Conservation (phyloP, 2,329 filamentous ascomycete genomes). For the Trichoderma breve region DNA sequence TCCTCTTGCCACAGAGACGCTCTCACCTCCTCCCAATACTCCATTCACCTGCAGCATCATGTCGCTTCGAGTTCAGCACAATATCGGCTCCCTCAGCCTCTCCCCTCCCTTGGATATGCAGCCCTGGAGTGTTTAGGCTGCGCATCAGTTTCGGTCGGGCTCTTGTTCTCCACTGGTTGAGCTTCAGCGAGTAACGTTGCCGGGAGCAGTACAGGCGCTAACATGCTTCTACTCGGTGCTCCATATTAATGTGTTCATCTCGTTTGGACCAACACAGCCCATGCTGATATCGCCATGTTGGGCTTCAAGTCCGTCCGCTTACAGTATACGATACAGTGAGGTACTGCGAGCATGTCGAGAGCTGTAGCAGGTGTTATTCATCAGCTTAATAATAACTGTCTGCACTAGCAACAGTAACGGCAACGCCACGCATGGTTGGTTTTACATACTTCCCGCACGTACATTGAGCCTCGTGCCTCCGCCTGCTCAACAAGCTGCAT, state of each 20-base stretch:
- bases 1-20: not conserved
- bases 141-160: constrained; percentile 14
- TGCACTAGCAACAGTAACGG: not conserved
- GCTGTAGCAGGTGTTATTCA: not conserved
- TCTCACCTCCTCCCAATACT: not conserved
- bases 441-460: not conserved
- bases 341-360: not conserved
- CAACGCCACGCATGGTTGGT: not conserved
- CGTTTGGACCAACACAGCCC: not conserved
- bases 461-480: not conserved
- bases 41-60: not conserved
- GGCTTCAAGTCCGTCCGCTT: not conserved
- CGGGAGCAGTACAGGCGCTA: not conserved
- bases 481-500: not conserved
- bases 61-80: constrained; percentile 1
- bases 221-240: not conserved
- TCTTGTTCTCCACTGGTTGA: not conserved
- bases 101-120: not conserved
- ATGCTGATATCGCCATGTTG: not conserved
- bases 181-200: constrained; percentile 13
- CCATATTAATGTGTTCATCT: not conserved
- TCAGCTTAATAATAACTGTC: not conserved
- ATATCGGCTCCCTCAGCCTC: constrained; percentile 4
- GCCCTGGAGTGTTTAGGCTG: constrained; percentile 1
- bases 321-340: not conserved